A percentile compares a stretch with the other conserved stretches of the same genome.
Evolutionary conservation across 2,329 filamentous ascomycete genomes (phyloP).

Genomic region (Claviceps africana): DNA sequence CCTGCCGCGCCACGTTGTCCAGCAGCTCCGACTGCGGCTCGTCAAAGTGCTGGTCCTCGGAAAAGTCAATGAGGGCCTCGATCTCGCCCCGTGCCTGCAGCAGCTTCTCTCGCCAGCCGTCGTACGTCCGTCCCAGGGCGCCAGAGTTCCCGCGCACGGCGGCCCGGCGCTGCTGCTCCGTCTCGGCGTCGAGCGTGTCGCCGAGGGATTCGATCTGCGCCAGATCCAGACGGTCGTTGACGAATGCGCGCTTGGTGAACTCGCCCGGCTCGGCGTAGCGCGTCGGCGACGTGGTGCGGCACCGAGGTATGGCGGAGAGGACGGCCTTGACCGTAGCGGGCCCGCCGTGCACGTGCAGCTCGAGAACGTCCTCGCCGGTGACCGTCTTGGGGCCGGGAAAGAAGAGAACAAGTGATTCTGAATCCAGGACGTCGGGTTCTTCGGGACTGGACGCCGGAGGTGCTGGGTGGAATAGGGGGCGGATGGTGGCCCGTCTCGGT

Average conservation of each 20-base stretch:
- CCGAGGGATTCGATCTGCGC: conserved; percentile 63
- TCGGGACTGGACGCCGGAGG: conserved; percentile 15
- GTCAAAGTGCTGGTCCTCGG: conserved; percentile 94
- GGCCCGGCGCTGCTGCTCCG: conserved; percentile 81
- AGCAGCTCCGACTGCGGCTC: conserved; percentile 65
- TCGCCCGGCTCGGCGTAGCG: conserved; percentile 91
- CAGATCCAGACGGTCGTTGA: conserved; percentile 72
- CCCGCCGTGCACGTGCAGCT: conserved; percentile 90
- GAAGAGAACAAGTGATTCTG: conserved; percentile 65
- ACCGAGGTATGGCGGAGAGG: conserved; percentile 57
- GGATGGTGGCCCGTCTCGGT: conserved; percentile 51
- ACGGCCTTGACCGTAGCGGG: conserved; percentile 79
- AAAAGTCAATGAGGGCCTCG: conserved; percentile 92
- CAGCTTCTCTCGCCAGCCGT: conserved; percentile 64
- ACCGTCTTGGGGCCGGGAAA: conserved; percentile 72
- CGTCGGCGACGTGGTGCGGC: conserved; percentile 29
- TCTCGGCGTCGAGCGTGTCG: conserved; percentile 54
- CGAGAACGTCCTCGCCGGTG: conserved; percentile 84
- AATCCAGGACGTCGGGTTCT: conserved; percentile 48
- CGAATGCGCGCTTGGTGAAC: conserved; percentile 84
- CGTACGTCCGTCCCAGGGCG: conserved; percentile 60
- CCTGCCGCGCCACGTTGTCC: conserved; percentile 50
- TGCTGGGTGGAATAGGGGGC: conserved; percentile 51
- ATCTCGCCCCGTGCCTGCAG: conserved; percentile 77
- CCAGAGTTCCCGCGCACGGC: conserved; percentile 68